Evolutionary conservation across 225 moss, liverwort and hornwort genomes (phyloP).

Genomic region (Neckera pumila): DNA sequence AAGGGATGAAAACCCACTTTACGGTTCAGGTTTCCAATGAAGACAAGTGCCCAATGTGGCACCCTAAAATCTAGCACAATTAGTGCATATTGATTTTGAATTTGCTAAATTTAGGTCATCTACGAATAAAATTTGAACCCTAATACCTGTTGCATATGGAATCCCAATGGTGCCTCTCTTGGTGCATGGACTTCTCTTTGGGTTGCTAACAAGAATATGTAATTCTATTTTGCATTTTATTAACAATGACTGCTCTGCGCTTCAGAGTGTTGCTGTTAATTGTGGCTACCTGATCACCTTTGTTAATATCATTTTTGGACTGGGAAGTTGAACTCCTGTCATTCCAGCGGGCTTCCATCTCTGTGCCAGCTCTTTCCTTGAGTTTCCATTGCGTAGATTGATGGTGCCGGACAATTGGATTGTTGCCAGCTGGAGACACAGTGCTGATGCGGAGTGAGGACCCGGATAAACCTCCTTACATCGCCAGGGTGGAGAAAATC

Average conservation of each 20-base stretch:
- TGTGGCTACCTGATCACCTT: not conserved
- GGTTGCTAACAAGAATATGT: not conserved
- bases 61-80: not conserved
- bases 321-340: not conserved
- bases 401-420: not conserved
- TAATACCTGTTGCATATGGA: not conserved
- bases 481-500: constrained; percentile 87
- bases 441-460: constrained; percentile 88
- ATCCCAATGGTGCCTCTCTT: not conserved
- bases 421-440: constrained; percentile 71
- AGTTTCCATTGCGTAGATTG: not conserved
- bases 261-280: not conserved
- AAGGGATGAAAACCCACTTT: too few species aligned
- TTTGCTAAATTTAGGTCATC: not conserved
- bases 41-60: not conserved
- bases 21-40: not conserved
- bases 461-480: constrained; percentile 70
- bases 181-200: not conserved
- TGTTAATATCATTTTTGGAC: not conserved
- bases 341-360: too few species aligned
- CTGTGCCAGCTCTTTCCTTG: not conserved
- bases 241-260: not conserved
- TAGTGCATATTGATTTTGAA: not conserved
- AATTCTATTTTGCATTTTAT: not conserved
- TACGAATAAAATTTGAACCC: not conserved